Base-by-base conservation (phyloP, 768 basidiomycete genomes). In the Lepiota subincarnata region DNA sequence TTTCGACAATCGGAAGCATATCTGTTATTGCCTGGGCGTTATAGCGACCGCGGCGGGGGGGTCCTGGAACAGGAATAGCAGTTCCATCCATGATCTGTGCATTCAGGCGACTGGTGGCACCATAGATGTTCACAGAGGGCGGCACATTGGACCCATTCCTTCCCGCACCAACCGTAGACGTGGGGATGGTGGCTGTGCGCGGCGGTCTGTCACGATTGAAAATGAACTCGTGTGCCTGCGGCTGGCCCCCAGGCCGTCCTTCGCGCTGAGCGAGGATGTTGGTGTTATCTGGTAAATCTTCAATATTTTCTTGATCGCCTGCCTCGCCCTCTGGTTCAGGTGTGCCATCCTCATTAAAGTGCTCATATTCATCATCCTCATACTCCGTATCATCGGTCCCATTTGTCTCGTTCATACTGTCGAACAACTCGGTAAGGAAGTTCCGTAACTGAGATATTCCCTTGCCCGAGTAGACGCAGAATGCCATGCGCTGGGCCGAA, bases 381-480 rank as follows among this genome's bases (percentile, higher is more conserved):
- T 84, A 84, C 59, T 87, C 84, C 1, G 80, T 84, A 59, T 83
- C 82, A 61, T 84, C 86, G 41, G 78, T 86, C 22, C 79, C 82
- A 58, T 81, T 84, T 74, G 80, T 75, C 61, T 89, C 88, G 2
- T 81, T 86, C 61, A 90, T 85, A 56, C 82, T 82, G 60, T 85
- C 84, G 65, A 86, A 89, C 12, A 88, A 67, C 55, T 87, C 86
- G 5, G 80, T 86, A 43, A 99, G 73, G 67, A 84, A 94, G 14
- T 82, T 73, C 28, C 96, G 81, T 16, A 99, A 78, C 44, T 92
- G 85, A 10, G 79, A 72, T 1, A 99, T 90, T 6, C 96, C 95
- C 59, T 86, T 85, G 18, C 93, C 92, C 10, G 96, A 98, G 73
- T 91, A 99, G 13, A 99, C 97, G 69, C 97, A 98, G 66, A 98